phyloP scores from a whole-genome alignment of 2,329 filamentous ascomycete genomes.

The Colletotrichum gloeosporioides region DNA sequence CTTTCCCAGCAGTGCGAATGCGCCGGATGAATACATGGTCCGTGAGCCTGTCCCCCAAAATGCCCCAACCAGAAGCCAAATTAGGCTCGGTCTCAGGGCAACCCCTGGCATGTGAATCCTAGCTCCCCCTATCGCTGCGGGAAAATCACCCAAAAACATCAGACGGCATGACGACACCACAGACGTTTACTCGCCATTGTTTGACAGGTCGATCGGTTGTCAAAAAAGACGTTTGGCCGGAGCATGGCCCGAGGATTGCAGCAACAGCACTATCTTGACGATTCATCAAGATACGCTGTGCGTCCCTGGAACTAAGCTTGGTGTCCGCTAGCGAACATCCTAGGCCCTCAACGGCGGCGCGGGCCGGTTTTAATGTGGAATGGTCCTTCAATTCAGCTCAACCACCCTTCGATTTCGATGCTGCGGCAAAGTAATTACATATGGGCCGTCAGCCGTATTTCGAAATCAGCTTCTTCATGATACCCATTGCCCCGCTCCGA shows the following conservation, averaged over 20 bases:
- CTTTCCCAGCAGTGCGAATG: conserved; percentile 12
- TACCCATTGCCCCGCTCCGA: conserved; percentile 74
- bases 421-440: background rate
- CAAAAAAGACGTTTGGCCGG: background rate
- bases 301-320: background rate
- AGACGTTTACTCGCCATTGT: background rate
- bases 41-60: background rate
- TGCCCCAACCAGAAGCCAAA: background rate
- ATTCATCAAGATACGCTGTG: background rate
- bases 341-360: conserved; percentile 6
- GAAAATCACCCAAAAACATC: background rate
- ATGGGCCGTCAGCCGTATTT: conserved; percentile 65
- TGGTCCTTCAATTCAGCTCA: background rate
- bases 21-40: conserved; percentile 21
- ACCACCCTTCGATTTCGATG: background rate
- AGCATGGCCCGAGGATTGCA: background rate
- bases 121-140: background rate
- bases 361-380: conserved; percentile 11
- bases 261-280: background rate
- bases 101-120: conserved; percentile 20
- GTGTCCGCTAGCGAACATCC: background rate
- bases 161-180: conserved; percentile 16
- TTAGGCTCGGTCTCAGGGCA: conserved; percentile 14
- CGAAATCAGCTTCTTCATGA: conserved; percentile 75
- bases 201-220: background rate